Conservation (phyloP, 805 yeast species). For the Wickerhamomyces chaumierensis region DNA sequence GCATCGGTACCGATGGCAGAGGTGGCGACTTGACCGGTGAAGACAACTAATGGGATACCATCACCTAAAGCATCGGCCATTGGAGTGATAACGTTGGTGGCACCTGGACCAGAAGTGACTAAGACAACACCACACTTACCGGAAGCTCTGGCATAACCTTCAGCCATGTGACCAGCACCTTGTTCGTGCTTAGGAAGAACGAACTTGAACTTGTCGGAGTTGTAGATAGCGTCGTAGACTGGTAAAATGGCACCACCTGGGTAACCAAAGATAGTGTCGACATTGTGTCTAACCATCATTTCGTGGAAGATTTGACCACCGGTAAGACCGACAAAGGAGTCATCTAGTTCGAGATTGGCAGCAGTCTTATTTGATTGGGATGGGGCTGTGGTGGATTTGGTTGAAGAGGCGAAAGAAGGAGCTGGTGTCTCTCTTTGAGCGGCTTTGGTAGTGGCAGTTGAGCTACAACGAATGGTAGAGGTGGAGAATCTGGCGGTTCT, state of each 20-base stretch:
- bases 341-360: slow-evolving; percentile 39
- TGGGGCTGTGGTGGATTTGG: slow-evolving; percentile 3
- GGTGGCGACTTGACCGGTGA: slow-evolving; percentile 96
- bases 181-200: slow-evolving; percentile 95
- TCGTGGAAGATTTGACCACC: slow-evolving; percentile 98
- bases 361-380: slow-evolving; percentile 2
- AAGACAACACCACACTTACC: slow-evolving; percentile 97
- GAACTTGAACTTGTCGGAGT: slow-evolving; percentile 80
- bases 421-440: slow-evolving; percentile 17
- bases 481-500: slow-evolving; percentile 1
- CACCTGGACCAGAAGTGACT: slow-evolving; percentile 99
- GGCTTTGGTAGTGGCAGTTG: slow-evolving; percentile 1
- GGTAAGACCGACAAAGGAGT: slow-evolving; percentile 87
- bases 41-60: slow-evolving; percentile 94
- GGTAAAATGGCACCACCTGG: slow-evolving; percentile 99
- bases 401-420: slow-evolving; percentile 16
- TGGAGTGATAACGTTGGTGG: slow-evolving; percentile 97
- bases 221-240: slow-evolving; percentile 92
- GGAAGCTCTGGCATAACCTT: slow-evolving; percentile 90
- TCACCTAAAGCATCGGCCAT: slow-evolving; percentile 96
- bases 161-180: slow-evolving; percentile 99
- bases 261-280: slow-evolving; percentile 93
- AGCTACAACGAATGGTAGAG: slow-evolving; percentile 1
- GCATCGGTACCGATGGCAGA: slow-evolving; percentile 96
- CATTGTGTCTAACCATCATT: slow-evolving; percentile 95